Conservation (phyloP, 148 eudicot genomes). For the Rhododendron williamsianum region DNA sequence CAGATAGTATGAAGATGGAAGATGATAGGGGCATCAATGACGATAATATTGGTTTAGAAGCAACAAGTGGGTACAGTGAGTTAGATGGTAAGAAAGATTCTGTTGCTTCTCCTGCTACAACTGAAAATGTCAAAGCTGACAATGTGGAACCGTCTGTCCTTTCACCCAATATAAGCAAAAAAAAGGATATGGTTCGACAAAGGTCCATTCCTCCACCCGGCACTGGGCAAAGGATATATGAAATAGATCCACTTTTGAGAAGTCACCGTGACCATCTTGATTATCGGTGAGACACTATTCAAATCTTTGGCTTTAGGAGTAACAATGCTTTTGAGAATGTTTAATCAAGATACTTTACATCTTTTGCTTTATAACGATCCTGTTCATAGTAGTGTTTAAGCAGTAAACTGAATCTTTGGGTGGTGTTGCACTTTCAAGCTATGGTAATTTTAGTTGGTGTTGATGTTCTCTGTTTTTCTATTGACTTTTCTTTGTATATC, state of each 20-base stretch:
- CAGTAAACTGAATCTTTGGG: background rate
- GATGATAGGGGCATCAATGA: slow-evolving; percentile 17
- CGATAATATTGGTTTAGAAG: slow-evolving; percentile 17
- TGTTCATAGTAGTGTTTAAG: background rate
- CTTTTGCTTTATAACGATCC: background rate
- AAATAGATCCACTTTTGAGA: slow-evolving; percentile 67
- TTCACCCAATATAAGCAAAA: slow-evolving; percentile 27
- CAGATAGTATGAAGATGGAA: slow-evolving; percentile 28
- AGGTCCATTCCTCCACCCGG: slow-evolving; percentile 77
- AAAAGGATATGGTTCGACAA: slow-evolving; percentile 25
- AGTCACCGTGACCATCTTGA: slow-evolving; percentile 71
- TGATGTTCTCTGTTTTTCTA: background rate
- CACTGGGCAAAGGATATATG: slow-evolving; percentile 75
- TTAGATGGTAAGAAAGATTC: slow-evolving; percentile 23
- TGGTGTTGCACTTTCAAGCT: background rate
- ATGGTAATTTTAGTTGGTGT: background rate
- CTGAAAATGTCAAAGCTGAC: slow-evolving; percentile 26
- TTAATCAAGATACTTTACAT: slow-evolving; percentile 20
- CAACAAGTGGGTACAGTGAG: slow-evolving; percentile 13
- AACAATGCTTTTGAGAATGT: background rate
- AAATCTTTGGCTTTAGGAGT: slow-evolving; percentile 3
- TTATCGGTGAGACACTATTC: slow-evolving; percentile 59
- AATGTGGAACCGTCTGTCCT: slow-evolving; percentile 18
- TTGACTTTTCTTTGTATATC: background rate
- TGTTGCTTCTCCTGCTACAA: slow-evolving; percentile 21